Evolutionary conservation across 352 stramenopile species (phyloP).

Genomic region (Phytophthora cryptogea): DNA sequence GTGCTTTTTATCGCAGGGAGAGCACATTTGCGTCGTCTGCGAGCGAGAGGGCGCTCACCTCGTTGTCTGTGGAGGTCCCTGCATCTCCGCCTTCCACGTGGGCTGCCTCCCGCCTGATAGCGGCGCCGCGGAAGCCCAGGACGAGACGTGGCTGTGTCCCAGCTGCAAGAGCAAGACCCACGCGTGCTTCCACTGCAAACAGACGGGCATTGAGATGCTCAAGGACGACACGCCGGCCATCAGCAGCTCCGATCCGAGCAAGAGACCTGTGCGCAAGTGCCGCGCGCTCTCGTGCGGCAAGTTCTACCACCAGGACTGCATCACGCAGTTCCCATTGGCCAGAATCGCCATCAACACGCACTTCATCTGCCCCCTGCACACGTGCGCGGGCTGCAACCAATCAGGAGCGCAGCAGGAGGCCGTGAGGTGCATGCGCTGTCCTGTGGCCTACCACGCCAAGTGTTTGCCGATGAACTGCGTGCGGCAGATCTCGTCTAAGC

Average conservation of each 20-base stretch:
- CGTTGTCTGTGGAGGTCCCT: conserved; percentile 66
- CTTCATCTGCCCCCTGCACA: conserved; percentile 88
- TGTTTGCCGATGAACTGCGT: conserved; percentile 68
- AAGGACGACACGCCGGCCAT: conserved; percentile 13
- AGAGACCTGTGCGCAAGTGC: conserved; percentile 67
- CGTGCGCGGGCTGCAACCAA: conserved; percentile 74
- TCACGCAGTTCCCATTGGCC: conserved; percentile 77
- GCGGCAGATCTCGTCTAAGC: conserved; percentile 62
- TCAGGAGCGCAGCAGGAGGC: conserved; percentile 81
- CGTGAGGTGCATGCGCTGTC: conserved; percentile 79
- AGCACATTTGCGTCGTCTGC: conserved; percentile 74
- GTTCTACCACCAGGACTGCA: conserved; percentile 85
- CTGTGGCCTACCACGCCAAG: conserved; percentile 79
- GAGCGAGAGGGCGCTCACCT: conserved; percentile 61
- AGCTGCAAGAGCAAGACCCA: conserved; percentile 59
- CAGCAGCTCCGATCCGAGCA: conserved; percentile 3
- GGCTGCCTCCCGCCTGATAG: conserved; percentile 38
- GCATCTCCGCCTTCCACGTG: conserved; percentile 74
- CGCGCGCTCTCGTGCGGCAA: conserved; percentile 83
- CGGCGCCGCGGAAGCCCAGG: conserved; percentile 1
- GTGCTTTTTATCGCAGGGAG: conserved; percentile 31
- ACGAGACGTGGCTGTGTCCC: conserved; percentile 63
- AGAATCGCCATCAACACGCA: conserved; percentile 74
- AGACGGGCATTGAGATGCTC: conserved; percentile 37
- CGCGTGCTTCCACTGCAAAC: conserved; percentile 85